These are phyloP conservation scores for Dictyostelium capitatum DNA, from an alignment of 78 protist genomes.

Conservation along the genomic window DNA sequence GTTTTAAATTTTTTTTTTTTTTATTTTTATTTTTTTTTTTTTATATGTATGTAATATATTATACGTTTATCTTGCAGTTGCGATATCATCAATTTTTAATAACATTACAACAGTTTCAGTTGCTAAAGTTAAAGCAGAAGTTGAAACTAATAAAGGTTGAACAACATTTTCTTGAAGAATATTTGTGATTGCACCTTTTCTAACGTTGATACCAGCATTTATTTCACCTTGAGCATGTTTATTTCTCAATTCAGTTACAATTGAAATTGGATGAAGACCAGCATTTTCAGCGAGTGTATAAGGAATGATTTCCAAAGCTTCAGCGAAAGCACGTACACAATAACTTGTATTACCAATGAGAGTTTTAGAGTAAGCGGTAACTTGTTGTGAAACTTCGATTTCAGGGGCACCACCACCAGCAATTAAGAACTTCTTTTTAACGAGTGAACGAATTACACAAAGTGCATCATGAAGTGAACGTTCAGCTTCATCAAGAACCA, in stretches of 20 bases:
- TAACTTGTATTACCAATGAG: slow-evolving; percentile 90
- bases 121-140: slow-evolving; percentile 97
- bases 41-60: background rate
- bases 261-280: slow-evolving; percentile 98
- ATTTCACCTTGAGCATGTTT: slow-evolving; percentile 94
- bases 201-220: slow-evolving; percentile 97
- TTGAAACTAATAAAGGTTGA: slow-evolving; percentile 98
- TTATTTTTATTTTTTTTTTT: background rate
- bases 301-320: slow-evolving; percentile 99
- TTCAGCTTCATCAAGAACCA: slow-evolving; percentile 97
- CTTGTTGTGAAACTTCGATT: slow-evolving; percentile 90
- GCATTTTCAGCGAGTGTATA: slow-evolving; percentile 99
- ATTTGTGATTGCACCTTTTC: slow-evolving; percentile 92
- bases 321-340: slow-evolving; percentile 97
- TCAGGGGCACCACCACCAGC: slow-evolving; percentile 99
- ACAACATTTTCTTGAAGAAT: slow-evolving; percentile 98
- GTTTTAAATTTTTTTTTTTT: background rate
- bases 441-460: slow-evolving; percentile 99
- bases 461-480: slow-evolving; percentile 99
- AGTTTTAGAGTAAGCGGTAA: slow-evolving; percentile 88
- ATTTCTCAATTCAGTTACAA: slow-evolving; percentile 97
- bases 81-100: slow-evolving; percentile 98
- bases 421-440: slow-evolving; percentile 95
- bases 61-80: slow-evolving; percentile 63
- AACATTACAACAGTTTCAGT: slow-evolving; percentile 98